Base-by-base conservation (phyloP, 2,329 filamentous ascomycete genomes). In the Parasarocladium wereldwijsianum region DNA sequence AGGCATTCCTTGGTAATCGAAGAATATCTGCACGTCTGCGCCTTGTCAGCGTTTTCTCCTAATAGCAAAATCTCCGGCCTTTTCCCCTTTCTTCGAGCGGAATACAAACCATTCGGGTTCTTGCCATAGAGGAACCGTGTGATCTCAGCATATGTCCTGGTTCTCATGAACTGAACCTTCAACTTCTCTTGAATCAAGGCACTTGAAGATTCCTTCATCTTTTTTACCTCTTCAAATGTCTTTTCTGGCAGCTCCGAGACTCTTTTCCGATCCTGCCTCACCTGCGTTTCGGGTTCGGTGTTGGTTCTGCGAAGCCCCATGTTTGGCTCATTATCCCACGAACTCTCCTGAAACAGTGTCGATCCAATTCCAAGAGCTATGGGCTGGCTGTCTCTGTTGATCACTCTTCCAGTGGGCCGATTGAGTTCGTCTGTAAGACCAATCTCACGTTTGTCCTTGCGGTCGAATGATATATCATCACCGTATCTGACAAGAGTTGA, bases 101-200 rank as follows among this genome's bases (percentile, higher is more conserved):
- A n/a, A n/a, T n/a, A n/a, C n/a, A n/a, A n/a, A n/a, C n/a, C n/a
- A n/a, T 14, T 14, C 5, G 18, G 17, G 12, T 29, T 29, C 27
- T 29, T 29, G 9, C 18, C 18, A 13, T 29, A 29, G n/a, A 29
- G 18, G 27, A 29, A 29, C 16, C 18, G 6, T 5, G 27, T 29
- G 7, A 17, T 17, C 27, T 29, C n/a, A 11, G 21, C 17, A 15
- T 18, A 22, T 6, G 27, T 13, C n/a, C 27, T 12, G 18, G 21
- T 21, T 17, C 27, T 17, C 6, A 29, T 14, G 12, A 29, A 11
- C 18, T 29, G 17, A 13, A 29, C 18, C 27, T 29, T 29, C 4
- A 29, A 14, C 16, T 21, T 19, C 18, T 29, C 18, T 19, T 29
- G 8, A n/a, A 29, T 29, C n/a, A n/a, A n/a, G n/a, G n/a, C n/a